phyloP scores from a whole-genome alignment of 75 land plant genomes.

The Pinus albicaulis region DNA sequence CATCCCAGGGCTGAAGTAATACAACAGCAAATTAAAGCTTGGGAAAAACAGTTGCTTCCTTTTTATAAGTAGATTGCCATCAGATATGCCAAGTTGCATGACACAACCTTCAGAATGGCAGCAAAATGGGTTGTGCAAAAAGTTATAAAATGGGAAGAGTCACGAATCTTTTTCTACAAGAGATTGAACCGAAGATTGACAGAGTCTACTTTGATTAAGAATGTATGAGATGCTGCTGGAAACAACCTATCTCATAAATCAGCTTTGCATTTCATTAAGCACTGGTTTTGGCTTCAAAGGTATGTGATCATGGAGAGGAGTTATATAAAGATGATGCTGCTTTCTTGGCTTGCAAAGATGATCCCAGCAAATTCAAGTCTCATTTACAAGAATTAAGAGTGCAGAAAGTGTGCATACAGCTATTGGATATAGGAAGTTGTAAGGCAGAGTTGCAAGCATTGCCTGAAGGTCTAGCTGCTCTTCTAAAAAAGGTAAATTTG shows the following conservation, averaged over 20 bases:
- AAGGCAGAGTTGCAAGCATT: constrained; percentile 70
- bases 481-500: constrained; percentile 66
- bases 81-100: no score
- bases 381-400: no score
- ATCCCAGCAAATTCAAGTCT: no score
- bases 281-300: constrained; percentile 56
- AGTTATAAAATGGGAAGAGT: no score
- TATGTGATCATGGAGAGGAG: constrained; percentile 11
- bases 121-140: no score
- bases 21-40: constrained; percentile 57
- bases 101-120: no score
- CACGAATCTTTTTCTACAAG: constrained; percentile 56
- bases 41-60: constrained; percentile 80
- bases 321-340: constrained; percentile 72
- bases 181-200: constrained; percentile 78
- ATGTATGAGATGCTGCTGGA: constrained; percentile 74
- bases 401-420: no score
- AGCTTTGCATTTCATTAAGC: constrained; percentile 56
- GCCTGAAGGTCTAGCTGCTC: constrained; percentile 69
- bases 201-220: constrained; percentile 47
- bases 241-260: constrained; percentile 47
- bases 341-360: constrained; percentile 30
- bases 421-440: no score
- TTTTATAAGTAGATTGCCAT: constrained; percentile 92
- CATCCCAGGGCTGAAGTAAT: constrained; percentile 19